Base-by-base conservation (phyloP, 176 grass and related monocot species). In the Aechmea fasciata region DNA sequence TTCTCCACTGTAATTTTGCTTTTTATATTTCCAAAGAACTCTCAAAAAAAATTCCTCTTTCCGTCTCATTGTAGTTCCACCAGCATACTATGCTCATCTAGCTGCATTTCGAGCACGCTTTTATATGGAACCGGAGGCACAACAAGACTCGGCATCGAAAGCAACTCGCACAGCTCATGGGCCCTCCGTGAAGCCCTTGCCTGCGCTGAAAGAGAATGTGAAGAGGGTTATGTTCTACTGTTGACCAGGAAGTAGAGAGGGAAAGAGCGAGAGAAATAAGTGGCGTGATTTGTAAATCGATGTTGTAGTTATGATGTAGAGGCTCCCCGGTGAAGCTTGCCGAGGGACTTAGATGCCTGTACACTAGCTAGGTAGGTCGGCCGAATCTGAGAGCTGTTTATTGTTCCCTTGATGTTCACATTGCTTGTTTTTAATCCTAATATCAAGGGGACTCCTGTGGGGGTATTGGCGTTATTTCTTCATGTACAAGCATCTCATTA, bases 221-320 rank as follows among this genome's bases (percentile, higher is more conserved):
- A 99, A 99, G 87, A 94, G 84, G 72, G 90, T 99, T 76, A 99
- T 99, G 95, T 99, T 99, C 84, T 99, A 99, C 79, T 99, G 95
- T 57, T 99, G 62, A 86, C 71, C 63, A 59, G 53, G 70, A 68
- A 22, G 20, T 61, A 18, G 55, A 61, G 1, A 61, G 10, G 9
- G 10, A 3, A 18, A 18, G 15, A 19, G 7, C 6, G 2, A 18
- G 55, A 41, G 33, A 41, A 41, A 41, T 41, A 41, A 41, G 33
- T 41, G 33, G 33, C 33, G 33, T 41, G 33, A 41, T 41, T 19
- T 61, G 54, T 59, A 80, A 74, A 66, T 87, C 69, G 88, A 72
- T 75, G 55, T 50, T 85, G 82, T 77, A 69, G 57, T 78, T 84
- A 81, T 81, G 85, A 76, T 20, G 55, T 22, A 22, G 7, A 20